Evolutionary conservation across 2,329 filamentous ascomycete species (phyloP).

Genomic region (Paramyrothecium roridum): DNA sequence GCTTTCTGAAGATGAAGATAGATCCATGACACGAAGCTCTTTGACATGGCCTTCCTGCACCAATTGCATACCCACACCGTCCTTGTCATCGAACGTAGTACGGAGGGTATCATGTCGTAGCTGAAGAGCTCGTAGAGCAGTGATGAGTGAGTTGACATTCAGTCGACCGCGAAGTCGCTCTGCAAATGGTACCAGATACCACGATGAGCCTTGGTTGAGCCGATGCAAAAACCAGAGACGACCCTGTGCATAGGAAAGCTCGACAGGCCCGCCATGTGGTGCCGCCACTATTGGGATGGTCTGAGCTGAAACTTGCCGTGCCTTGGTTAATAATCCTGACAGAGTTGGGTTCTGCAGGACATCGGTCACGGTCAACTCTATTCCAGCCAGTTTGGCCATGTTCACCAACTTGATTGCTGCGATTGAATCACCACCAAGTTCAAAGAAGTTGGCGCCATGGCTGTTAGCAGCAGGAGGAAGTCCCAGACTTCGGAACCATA

Average conservation of each 20-base stretch:
- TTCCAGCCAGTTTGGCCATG: neutral
- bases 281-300: neutral
- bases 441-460: slow-evolving; percentile 10
- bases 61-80: slow-evolving; percentile 2
- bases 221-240: slow-evolving; percentile 8
- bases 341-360: neutral
- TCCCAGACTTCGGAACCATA: neutral
- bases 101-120: slow-evolving; percentile 6
- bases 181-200: slow-evolving; percentile 6
- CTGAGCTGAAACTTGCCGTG: neutral
- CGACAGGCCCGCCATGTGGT: neutral
- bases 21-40: neutral
- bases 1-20: neutral
- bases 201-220: slow-evolving; percentile 4
- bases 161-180: slow-evolving; percentile 1
- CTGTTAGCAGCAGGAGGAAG: slow-evolving; percentile 1
- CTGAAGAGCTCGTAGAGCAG: slow-evolving; percentile 4
- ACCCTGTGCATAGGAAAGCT: slow-evolving; percentile 7
- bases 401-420: slow-evolving; percentile 12
- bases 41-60: neutral
- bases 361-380: neutral
- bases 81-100: slow-evolving; percentile 4
- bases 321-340: too few relatives aligned
- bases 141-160: neutral
- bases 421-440: slow-evolving; percentile 18